phyloP scores from a whole-genome alignment of 257 asterid genomes.

The Voacanga thouarsii region DNA sequence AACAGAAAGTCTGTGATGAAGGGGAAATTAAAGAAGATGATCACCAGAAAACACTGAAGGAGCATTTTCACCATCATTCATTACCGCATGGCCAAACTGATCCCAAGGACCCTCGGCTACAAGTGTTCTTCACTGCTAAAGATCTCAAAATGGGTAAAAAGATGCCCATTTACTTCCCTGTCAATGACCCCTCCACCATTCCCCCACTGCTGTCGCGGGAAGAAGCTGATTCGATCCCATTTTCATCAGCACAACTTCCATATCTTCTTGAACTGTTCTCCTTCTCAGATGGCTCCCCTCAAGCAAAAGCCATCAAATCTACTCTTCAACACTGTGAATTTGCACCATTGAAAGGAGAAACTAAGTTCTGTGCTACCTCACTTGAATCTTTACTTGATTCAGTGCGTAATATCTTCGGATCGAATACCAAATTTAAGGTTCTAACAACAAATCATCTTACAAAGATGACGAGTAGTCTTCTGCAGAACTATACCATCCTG shows the following conservation, averaged over 20 bases:
- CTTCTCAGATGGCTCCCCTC: conserved; percentile 51
- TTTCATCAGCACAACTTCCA: conserved; percentile 27
- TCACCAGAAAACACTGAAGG: background rate
- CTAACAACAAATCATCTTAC: conserved; percentile 48
- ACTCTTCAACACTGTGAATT: conserved; percentile 74
- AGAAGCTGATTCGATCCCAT: conserved; percentile 27
- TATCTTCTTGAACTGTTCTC: conserved; percentile 46
- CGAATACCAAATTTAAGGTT: conserved; percentile 30
- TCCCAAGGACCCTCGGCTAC: conserved; percentile 17
- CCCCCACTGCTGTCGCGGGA: conserved; percentile 23
- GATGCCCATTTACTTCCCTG: conserved; percentile 26
- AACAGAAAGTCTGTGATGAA: background rate
- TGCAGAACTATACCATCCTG: conserved; percentile 61
- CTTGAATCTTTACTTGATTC: conserved; percentile 68
- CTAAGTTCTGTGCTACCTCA: conserved; percentile 73
- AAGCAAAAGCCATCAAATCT: conserved; percentile 58
- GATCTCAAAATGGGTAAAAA: conserved; percentile 19
- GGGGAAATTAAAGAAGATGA: background rate
- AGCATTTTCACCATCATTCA: conserved; percentile 6
- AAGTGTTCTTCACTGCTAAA: conserved; percentile 17
- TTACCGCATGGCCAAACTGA: conserved; percentile 3
- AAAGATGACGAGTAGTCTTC: conserved; percentile 6
- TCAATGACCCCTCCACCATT: background rate
- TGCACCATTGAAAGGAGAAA: conserved; percentile 64
- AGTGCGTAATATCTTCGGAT: conserved; percentile 30